Percentiles rank a stretch among this genome's conserved stretches.
These are phyloP conservation scores for Aphanomyces invadans DNA, from an alignment of 352 stramenopile genomes.

Conservation along the genomic window DNA sequence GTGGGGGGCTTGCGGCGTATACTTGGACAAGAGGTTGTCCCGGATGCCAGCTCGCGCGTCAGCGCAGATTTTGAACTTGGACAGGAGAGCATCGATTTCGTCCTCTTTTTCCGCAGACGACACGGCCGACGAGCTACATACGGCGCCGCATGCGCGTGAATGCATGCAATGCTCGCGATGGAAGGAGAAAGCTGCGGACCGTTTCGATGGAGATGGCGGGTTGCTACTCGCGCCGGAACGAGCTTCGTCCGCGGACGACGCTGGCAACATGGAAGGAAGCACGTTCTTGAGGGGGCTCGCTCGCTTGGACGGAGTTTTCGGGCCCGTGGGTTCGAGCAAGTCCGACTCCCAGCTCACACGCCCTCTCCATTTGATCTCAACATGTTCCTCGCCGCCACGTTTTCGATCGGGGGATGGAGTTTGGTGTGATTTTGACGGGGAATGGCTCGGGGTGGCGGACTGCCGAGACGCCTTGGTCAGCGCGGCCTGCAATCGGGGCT, in stretches of 20 bases:
- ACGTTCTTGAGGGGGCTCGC: constrained; percentile 17
- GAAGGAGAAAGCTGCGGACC: not conserved
- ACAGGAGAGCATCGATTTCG: constrained; percentile 19
- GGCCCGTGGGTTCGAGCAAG: not conserved
- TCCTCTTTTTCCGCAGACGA: not conserved
- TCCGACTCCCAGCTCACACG: constrained; percentile 22
- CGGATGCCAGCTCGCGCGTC: not conserved
- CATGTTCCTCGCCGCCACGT: too few relatives aligned
- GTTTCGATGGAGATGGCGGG: not conserved
- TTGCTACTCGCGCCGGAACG: not conserved
- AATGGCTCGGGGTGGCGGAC: not conserved
- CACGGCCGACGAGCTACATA: too few relatives aligned
- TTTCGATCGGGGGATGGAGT: not conserved
- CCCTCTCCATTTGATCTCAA: not conserved
- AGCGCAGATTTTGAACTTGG: constrained; percentile 4
- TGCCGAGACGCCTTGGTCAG: not conserved
- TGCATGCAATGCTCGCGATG: not conserved
- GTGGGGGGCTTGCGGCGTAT: not conserved
- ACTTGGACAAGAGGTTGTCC: constrained; percentile 4
- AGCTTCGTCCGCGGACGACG: not conserved
- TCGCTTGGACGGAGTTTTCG: constrained; percentile 1
- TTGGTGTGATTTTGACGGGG: not conserved
- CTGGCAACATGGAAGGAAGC: not conserved
- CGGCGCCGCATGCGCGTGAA: not conserved
- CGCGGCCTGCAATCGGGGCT: constrained; percentile 8